Percentiles rank a stretch among this genome's conserved stretches.
Evolutionary conservation across 106 monocot species (phyloP).

Genomic region (Alisma plantagoaquatica): DNA sequence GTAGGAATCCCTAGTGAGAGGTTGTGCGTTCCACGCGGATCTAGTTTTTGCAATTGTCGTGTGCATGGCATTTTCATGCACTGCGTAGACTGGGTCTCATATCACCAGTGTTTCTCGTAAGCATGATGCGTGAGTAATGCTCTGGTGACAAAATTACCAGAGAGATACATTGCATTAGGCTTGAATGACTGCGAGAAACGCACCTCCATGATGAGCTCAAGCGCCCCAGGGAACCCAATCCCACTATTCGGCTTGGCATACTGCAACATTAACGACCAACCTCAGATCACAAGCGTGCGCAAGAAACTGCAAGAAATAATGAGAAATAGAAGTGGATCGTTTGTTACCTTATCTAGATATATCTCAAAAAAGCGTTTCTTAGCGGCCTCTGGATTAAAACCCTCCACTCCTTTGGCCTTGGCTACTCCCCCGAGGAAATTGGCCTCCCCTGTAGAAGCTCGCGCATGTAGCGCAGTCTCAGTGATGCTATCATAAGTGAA

Average conservation of each 20-base stretch:
- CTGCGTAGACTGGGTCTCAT: too few relatives aligned
- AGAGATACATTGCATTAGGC: too few relatives aligned
- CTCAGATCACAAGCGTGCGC: too few relatives aligned
- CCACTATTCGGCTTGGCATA: constrained; percentile 88
- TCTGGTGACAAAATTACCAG: too few relatives aligned
- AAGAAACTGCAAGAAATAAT: background rate
- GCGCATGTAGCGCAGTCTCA: too few relatives aligned
- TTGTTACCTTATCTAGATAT: constrained; percentile 72
- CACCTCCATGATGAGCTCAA: constrained; percentile 83
- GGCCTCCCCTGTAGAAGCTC: constrained; percentile 85
- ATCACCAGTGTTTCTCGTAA: too few relatives aligned
- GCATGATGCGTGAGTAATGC: too few relatives aligned
- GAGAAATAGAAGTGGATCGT: background rate
- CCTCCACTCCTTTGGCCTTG: constrained; percentile 50
- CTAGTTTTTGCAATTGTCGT: too few relatives aligned
- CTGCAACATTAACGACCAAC: constrained; percentile 28
- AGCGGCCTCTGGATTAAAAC: constrained; percentile 51
- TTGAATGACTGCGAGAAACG: too few relatives aligned
- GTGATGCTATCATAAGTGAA: background rate
- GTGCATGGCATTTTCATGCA: too few relatives aligned
- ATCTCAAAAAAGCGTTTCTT: constrained; percentile 93
- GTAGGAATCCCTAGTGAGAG: too few relatives aligned
- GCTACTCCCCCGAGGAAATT: constrained; percentile 97
- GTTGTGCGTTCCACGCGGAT: too few relatives aligned
- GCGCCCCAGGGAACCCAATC: constrained; percentile 94